phyloP scores from a whole-genome alignment of 2,329 filamentous ascomycete genomes.

The Alternaria novae-zelandiae region DNA sequence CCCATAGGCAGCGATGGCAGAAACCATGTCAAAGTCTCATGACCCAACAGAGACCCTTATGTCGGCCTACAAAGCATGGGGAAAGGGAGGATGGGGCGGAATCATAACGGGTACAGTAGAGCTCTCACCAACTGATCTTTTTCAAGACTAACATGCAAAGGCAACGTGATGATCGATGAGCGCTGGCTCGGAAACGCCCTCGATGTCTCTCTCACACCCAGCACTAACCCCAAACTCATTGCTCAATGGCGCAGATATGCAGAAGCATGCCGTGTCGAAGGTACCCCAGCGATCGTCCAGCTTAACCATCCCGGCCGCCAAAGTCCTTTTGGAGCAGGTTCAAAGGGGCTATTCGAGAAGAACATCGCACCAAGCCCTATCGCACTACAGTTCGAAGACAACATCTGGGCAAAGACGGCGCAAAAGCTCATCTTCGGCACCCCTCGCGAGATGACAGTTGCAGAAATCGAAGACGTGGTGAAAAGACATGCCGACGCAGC shows the following conservation, averaged over 20 bases:
- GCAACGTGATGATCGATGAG: slow-evolving; percentile 8
- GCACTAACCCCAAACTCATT: slow-evolving; percentile 48
- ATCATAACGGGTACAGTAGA: slow-evolving; percentile 55
- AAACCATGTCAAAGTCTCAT: slow-evolving; percentile 24
- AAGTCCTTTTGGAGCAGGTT: slow-evolving; percentile 50
- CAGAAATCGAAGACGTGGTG: slow-evolving; percentile 61
- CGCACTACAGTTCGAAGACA: slow-evolving; percentile 37
- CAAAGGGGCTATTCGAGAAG: slow-evolving; percentile 46
- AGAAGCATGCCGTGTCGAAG: slow-evolving; percentile 62
- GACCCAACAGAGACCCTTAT: slow-evolving; percentile 47
- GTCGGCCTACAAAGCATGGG: slow-evolving; percentile 60
- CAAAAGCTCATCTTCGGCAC: slow-evolving; percentile 49
- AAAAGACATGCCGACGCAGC: slow-evolving; percentile 66
- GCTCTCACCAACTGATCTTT: no score
- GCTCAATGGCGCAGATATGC: slow-evolving; percentile 47
- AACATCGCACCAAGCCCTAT: slow-evolving; percentile 52
- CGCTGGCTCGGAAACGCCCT: neutral
- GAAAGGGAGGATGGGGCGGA: slow-evolving; percentile 49
- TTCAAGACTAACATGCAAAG: neutral
- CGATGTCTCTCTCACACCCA: slow-evolving; percentile 57
- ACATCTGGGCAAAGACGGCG: slow-evolving; percentile 52
- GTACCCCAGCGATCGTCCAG: slow-evolving; percentile 63
- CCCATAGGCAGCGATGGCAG: slow-evolving; percentile 38
- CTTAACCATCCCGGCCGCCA: slow-evolving; percentile 68
- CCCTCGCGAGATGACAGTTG: slow-evolving; percentile 58